Evolutionary conservation across 208 protist species (phyloP).

Genomic region (Strigomonas culicis): DNA sequence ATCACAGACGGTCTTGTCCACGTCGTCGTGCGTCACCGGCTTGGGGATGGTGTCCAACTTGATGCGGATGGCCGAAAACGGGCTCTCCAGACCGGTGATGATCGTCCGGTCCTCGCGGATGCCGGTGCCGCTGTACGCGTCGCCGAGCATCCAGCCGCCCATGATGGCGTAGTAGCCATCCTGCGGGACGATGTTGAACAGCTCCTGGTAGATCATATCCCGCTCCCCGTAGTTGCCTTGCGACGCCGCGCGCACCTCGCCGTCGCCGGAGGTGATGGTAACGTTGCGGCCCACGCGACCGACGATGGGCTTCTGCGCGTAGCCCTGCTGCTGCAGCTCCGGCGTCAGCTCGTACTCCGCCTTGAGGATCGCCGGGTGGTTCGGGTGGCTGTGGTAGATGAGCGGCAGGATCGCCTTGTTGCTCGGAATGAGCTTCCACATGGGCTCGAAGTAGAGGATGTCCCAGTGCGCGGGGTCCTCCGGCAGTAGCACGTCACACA

Average conservation of each 20-base stretch:
- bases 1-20: slow-evolving; percentile 48
- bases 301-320: slow-evolving; percentile 86
- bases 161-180: slow-evolving; percentile 87
- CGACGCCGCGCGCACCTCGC: slow-evolving; percentile 54
- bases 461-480: slow-evolving; percentile 48
- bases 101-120: slow-evolving; percentile 83
- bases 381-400: slow-evolving; percentile 78
- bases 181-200: slow-evolving; percentile 58
- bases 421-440: slow-evolving; percentile 91
- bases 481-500: slow-evolving; percentile 82
- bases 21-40: slow-evolving; percentile 50
- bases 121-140: slow-evolving; percentile 71
- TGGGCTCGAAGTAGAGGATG: slow-evolving; percentile 82
- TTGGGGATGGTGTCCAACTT: slow-evolving; percentile 17
- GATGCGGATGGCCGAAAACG: slow-evolving; percentile 74
- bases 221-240: slow-evolving; percentile 77
- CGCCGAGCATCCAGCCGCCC: slow-evolving; percentile 87
- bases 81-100: slow-evolving; percentile 81
- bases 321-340: slow-evolving; percentile 51
- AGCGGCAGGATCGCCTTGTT: slow-evolving; percentile 91
- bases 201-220: slow-evolving; percentile 85
- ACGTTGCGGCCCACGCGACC: slow-evolving; percentile 86
- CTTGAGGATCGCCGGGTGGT: slow-evolving; percentile 67
- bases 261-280: slow-evolving; percentile 55
- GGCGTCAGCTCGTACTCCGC: slow-evolving; percentile 68